Evolutionary conservation across 192 early-diverging fungal species (phyloP), one percentile per base, ranked within the genome.

Genomic region (Coemansia pectinata): DNA sequence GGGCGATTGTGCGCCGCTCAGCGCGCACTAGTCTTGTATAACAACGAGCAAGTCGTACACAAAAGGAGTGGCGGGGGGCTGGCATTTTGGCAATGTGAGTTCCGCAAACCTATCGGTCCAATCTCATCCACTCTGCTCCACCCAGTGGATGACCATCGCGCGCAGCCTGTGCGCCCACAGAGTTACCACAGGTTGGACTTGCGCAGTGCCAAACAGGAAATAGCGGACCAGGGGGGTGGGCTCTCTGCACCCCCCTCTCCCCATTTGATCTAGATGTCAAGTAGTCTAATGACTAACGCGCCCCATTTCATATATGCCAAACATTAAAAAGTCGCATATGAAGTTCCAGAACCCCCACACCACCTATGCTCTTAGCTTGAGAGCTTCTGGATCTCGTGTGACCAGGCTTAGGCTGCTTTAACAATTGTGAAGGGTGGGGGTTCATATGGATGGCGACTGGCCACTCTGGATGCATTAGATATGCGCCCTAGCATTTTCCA

Each of bases 21-120:
- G 11, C 14, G 10, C 23, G 36, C 17, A 33, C 4, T 59, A 27
- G 25, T 19, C 29, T 36, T 33, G 52, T 55, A 55, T 29, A 27
- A 55, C 52, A 55, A 55, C 19, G 19, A 21, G 27, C 25, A 29
- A 29, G 52, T 23, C 27, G 52, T 29, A 55, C 27, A 55, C 21
- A n/a, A 55, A 23, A 14, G 52, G 52, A 5, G 52, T 9, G 52
- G 52, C 52, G 25, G 52, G 52, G 25, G 52, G 4, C 52, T 55
- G 52, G 52, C 27, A 11, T 55, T 55, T 50, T 50, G 25, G 52
- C 52, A 55, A 25, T 25, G 50, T 25, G 50, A 25, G 52, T 55
- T 55, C 52, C 52, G 52, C 52, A 17, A 55, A 50, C 52, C 50
- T 2, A 29, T 29, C 52, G 52, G 52, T 55, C 52, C 52, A 55